These are phyloP conservation scores for Fusarium sp. DNA, from an alignment of 2,329 filamentous ascomycete genomes.

Conservation along the genomic window DNA sequence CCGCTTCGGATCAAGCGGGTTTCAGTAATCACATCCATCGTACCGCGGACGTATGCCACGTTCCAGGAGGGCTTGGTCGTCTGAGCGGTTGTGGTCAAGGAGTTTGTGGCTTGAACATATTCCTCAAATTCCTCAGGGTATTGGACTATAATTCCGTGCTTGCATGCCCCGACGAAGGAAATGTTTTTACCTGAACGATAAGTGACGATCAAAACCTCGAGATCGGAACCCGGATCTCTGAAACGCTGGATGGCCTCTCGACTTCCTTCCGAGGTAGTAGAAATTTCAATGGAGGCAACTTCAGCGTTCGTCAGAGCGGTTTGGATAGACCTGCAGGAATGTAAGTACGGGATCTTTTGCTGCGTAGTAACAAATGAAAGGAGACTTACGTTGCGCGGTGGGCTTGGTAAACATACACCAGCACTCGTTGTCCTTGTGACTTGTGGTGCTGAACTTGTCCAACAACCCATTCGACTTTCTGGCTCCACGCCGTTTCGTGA, in stretches of 20 bases:
- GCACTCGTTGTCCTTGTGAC: too few species aligned
- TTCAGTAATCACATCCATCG: neutral
- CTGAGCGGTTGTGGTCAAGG: neutral
- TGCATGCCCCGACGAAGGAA: neutral
- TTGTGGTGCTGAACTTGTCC: accelerated
- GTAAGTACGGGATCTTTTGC: neutral
- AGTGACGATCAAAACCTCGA: neutral
- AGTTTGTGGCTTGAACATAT: neutral
- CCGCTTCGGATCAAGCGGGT: too few species aligned
- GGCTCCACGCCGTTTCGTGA: accelerated
- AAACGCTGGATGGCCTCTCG: neutral
- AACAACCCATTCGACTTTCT: neutral
- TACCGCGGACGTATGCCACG: neutral
- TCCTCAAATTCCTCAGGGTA: neutral
- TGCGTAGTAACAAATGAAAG: neutral
- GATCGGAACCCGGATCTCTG: neutral
- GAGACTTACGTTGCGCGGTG: too few species aligned
- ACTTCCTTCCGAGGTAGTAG: too few species aligned
- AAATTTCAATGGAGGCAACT: too few species aligned
- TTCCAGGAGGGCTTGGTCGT: neutral
- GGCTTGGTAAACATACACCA: too few species aligned
- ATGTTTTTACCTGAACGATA: neutral
- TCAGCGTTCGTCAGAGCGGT: too few species aligned
- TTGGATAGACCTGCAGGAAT: neutral
- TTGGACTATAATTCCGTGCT: neutral